Evolutionary conservation across 257 asterid genomes (phyloP), one percentile per base, ranked within the genome.

Genomic region (Nicotiana attenuata): DNA sequence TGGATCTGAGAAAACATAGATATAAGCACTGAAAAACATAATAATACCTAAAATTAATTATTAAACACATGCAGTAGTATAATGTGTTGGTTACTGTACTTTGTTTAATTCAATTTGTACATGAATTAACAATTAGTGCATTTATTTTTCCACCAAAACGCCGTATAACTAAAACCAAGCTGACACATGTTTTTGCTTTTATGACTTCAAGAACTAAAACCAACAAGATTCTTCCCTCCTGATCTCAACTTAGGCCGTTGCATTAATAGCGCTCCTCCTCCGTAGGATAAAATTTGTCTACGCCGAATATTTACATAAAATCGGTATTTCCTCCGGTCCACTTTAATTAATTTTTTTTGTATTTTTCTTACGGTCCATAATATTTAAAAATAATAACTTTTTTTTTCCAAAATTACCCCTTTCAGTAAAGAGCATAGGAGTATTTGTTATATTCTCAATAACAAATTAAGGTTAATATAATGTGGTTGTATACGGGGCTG

Each of bases 141-240:
- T 38, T 55, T 24, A 75, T 10, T 41, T 31, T 41, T 61, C 56
- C 69, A 22, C 47, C 80, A 19, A 81, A 83, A 89, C 81, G 88
- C 88, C 91, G 90, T 86, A 80, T 83, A 90, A 88, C 95, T 88
- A 82, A 88, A 89, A 89, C 90, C 83, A 88, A 78, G 94, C 94
- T 91, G 97, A 92, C 94, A 90, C 86, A 56, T 80, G 83, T 87
- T 84, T 87, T 81, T 85, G 80, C 84, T 65, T 85, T 87, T 63
- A 83, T 83, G 81, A 69, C 81, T 89, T 86, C 92, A 84, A 89
- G 90, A 85, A 82, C 76, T 60, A 61, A 78, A n/a, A 57, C 28
- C 66, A 85, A 61, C 89, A 65, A 89, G 93, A 89, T 87, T 89
- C 93, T 86, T 81, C 87, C 88, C 90, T 88, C 91, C 87, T 89